Percentiles rank a stretch among this genome's conserved stretches.
Conservation (phyloP, 2,329 filamentous ascomycete species). For the Beauveria caledonica region DNA sequence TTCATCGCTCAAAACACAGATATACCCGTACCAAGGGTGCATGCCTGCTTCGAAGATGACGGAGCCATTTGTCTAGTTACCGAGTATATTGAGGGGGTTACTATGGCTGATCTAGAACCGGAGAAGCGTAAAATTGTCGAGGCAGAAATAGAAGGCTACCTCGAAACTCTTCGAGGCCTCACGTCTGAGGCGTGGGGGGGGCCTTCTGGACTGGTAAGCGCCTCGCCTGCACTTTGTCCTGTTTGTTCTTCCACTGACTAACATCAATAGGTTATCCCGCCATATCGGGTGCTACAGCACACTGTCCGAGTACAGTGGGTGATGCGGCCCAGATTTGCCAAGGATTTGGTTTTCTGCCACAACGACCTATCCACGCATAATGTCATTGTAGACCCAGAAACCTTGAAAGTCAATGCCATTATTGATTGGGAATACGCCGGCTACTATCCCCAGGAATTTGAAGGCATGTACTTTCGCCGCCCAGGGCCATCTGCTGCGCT, state of each 20-base stretch:
- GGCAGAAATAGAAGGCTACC: constrained; percentile 11
- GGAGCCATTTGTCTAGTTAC: constrained; percentile 14
- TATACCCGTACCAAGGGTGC: constrained; percentile 16
- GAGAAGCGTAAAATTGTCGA: constrained; percentile 13
- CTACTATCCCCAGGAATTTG: constrained; percentile 24
- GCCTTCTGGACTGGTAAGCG: not conserved
- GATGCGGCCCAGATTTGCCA: constrained; percentile 12
- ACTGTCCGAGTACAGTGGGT: constrained; percentile 7
- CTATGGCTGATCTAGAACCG: constrained; percentile 12
- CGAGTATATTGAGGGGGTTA: constrained; percentile 14
- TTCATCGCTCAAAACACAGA: constrained; percentile 15
- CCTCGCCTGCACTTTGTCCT: not conserved
- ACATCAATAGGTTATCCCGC: not conserved
- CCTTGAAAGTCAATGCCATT: constrained; percentile 24
- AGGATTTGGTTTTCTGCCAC: constrained; percentile 17
- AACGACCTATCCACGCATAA: constrained; percentile 14
- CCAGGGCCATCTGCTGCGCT: constrained; percentile 20
- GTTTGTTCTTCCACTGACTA: not conserved
- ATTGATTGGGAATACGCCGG: constrained; percentile 32
- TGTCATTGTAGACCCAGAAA: constrained; percentile 16
- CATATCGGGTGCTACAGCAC: not conserved
- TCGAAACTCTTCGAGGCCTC: not conserved
- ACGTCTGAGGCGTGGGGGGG: not conserved
- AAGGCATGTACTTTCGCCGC: constrained; percentile 18
- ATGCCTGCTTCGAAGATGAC: constrained; percentile 17